Evolutionary conservation across 352 stramenopile genomes (phyloP).

Genomic region (Pythium myriotylum): DNA sequence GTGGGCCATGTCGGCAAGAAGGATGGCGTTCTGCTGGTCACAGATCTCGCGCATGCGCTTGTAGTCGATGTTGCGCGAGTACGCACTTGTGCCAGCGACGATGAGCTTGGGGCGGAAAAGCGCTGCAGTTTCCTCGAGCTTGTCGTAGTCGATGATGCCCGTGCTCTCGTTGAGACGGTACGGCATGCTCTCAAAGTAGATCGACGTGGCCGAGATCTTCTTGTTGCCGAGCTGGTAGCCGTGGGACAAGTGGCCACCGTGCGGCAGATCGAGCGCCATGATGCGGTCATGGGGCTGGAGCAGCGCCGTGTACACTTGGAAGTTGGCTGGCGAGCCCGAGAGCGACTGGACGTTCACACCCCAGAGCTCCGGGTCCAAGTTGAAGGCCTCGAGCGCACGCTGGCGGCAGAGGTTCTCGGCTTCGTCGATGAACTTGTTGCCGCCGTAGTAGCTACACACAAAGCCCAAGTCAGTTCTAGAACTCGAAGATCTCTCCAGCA

Average conservation of each 20-base stretch:
- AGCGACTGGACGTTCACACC: conserved; percentile 98
- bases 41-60: conserved; percentile 97
- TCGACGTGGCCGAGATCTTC: conserved; percentile 99
- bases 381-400: conserved; percentile 96
- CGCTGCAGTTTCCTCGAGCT: conserved; percentile 94
- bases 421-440: conserved; percentile 99
- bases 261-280: conserved; percentile 98
- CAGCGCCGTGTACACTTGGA: conserved; percentile 99
- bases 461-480: conserved; percentile 93
- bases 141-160: conserved; percentile 99
- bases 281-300: conserved; percentile 98
- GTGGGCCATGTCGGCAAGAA: conserved; percentile 99
- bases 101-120: conserved; percentile 98
- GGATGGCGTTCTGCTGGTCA: conserved; percentile 92
- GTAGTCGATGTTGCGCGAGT: conserved; percentile 99
- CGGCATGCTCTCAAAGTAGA: conserved; percentile 99
- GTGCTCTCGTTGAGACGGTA: conserved; percentile 97
- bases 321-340: conserved; percentile 98
- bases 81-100: conserved; percentile 98
- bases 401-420: conserved; percentile 98
- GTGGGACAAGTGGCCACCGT: conserved; percentile 98
- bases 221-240: conserved; percentile 98
- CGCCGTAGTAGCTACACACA: conserved; percentile 94
- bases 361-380: conserved; percentile 95
- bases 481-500: conserved; percentile 46